phyloP scores from a whole-genome alignment of 805 yeast species.

The Babjeviella inositovora region DNA sequence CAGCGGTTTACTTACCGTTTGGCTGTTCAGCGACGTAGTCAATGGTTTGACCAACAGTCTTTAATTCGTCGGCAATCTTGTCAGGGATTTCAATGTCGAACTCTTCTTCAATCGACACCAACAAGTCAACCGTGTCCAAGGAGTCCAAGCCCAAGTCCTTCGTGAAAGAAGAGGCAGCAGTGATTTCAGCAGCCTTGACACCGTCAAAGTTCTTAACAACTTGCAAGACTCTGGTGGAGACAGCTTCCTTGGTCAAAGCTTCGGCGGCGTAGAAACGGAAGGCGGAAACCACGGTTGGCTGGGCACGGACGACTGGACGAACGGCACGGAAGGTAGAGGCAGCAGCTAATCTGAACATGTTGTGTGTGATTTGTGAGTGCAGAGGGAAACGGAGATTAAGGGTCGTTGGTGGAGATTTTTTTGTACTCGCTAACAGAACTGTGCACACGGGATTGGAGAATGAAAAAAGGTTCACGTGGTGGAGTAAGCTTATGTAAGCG shows the following conservation, averaged over 20 bases:
- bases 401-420: no score
- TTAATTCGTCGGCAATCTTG: slow-evolving; percentile 84
- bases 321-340: slow-evolving; percentile 20
- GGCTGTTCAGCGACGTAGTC: slow-evolving; percentile 69
- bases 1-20: slow-evolving; percentile 15
- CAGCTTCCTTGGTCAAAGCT: slow-evolving; percentile 60
- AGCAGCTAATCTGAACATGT: slow-evolving; percentile 39
- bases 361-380: slow-evolving; percentile 10
- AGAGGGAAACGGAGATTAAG: no score
- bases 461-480: no score
- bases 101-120: slow-evolving; percentile 93
- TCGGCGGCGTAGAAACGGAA: slow-evolving; percentile 42
- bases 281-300: slow-evolving; percentile 2
- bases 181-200: slow-evolving; percentile 25
- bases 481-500: no score
- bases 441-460: no score
- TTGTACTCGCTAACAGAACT: no score
- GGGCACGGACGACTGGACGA: slow-evolving; percentile 2
- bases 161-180: slow-evolving; percentile 28
- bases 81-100: slow-evolving; percentile 77
- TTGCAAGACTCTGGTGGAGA: slow-evolving; percentile 65
- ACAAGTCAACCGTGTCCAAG: slow-evolving; percentile 86
- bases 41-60: slow-evolving; percentile 86
- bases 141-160: slow-evolving; percentile 83
- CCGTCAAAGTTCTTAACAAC: slow-evolving; percentile 58